These are phyloP conservation scores for Gymnopus androsaceus DNA, from an alignment of 1,284 basidiomycete species.

Conservation along the genomic window DNA sequence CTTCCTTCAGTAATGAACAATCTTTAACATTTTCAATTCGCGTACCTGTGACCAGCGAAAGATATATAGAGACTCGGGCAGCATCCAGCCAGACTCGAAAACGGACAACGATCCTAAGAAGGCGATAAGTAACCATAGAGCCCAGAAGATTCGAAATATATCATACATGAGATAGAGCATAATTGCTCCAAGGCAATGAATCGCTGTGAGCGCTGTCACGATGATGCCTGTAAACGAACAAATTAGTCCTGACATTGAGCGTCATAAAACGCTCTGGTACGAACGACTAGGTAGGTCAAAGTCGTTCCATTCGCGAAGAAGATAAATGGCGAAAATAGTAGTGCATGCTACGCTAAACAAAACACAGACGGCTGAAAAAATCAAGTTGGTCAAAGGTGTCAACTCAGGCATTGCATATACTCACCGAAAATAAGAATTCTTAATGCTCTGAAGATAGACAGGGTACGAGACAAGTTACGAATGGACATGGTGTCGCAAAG, in stretches of 20 bases:
- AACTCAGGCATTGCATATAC: neutral
- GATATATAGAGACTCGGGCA: constrained; percentile 37
- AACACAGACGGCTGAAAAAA: constrained; percentile 39
- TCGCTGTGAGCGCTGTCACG: constrained; percentile 35
- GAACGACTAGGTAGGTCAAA: constrained; percentile 41
- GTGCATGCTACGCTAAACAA: constrained; percentile 41
- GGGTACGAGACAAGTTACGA: constrained; percentile 29
- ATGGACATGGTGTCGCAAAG: constrained; percentile 22
- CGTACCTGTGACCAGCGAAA: constrained; percentile 41
- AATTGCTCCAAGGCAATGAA: constrained; percentile 41
- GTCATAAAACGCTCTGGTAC: no score
- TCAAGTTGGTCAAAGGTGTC: neutral
- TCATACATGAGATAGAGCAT: constrained; percentile 51
- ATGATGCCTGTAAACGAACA: constrained; percentile 36
- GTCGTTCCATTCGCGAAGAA: constrained; percentile 41
- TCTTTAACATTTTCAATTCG: neutral
- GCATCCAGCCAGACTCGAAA: constrained; percentile 47
- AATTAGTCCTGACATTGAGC: constrained; percentile 16
- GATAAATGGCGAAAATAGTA: constrained; percentile 40
- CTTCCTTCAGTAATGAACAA: neutral
- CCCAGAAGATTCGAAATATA: neutral
- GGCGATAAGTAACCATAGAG: constrained; percentile 1
- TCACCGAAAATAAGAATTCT: constrained; percentile 28
- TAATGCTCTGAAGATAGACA: constrained; percentile 29
- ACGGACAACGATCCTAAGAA: constrained; percentile 46